phyloP scores from a whole-genome alignment of 2,329 filamentous ascomycete genomes.

The Nigrospora osmanthi region DNA sequence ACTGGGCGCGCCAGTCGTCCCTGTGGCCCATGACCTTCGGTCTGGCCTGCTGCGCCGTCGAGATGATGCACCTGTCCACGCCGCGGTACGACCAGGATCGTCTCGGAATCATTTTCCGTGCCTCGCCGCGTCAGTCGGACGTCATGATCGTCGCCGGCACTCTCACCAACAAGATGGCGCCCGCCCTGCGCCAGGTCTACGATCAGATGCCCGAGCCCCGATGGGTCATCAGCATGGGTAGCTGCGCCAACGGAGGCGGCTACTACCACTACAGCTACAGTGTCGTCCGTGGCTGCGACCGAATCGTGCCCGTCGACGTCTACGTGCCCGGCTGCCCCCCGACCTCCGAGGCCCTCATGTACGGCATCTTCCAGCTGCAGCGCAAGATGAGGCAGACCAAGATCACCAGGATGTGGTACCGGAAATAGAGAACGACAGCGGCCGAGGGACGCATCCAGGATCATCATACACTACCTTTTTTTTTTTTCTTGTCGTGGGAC shows the following conservation, averaged over 20 bases:
- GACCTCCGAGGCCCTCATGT: slow-evolving; percentile 55
- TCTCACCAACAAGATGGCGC: slow-evolving; percentile 93
- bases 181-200: slow-evolving; percentile 82
- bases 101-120: slow-evolving; percentile 83
- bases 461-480: background rate
- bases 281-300: slow-evolving; percentile 67
- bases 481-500: slow-evolving; percentile 2
- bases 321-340: slow-evolving; percentile 71
- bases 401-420: slow-evolving; percentile 50
- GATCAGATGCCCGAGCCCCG: slow-evolving; percentile 92
- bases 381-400: slow-evolving; percentile 62
- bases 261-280: slow-evolving; percentile 85
- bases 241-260: slow-evolving; percentile 75
- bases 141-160: slow-evolving; percentile 93
- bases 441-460: too few relatives aligned
- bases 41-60: slow-evolving; percentile 80
- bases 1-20: slow-evolving; percentile 79
- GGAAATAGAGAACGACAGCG: slow-evolving; percentile 31
- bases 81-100: slow-evolving; percentile 86
- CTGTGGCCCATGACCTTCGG: slow-evolving; percentile 87
- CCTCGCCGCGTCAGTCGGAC: slow-evolving; percentile 79
- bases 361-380: slow-evolving; percentile 68
- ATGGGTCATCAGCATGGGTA: slow-evolving; percentile 81
- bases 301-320: slow-evolving; percentile 72
- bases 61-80: slow-evolving; percentile 89